A percentile compares a stretch with the other conserved stretches of the same genome.
These are phyloP conservation scores for Trichoderma hamatum DNA, from an alignment of 2,329 filamentous ascomycete genomes.

Conservation along the genomic window DNA sequence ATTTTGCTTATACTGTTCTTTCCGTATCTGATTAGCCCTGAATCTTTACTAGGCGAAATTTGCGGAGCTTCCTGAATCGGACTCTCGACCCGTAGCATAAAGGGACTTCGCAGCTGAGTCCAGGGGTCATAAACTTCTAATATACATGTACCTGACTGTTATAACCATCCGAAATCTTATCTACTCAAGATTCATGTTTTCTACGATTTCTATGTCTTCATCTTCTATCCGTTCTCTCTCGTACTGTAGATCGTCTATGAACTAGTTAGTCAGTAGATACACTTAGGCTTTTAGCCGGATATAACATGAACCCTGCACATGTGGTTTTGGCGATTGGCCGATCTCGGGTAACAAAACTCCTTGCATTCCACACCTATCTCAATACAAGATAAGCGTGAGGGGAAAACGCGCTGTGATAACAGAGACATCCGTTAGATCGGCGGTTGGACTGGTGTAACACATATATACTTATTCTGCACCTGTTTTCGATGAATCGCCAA, in stretches of 20 bases:
- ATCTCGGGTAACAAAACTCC: constrained; percentile 12
- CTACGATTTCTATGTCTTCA: not conserved
- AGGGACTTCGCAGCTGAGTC: not conserved
- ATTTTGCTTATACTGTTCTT: not conserved
- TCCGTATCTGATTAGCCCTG: not conserved
- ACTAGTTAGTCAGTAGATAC: not conserved
- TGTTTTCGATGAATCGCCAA: constrained; percentile 2
- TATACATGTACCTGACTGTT: not conserved
- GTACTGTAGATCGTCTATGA: not conserved
- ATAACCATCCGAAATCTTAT: not conserved
- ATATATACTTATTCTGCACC: not conserved
- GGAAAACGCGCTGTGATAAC: constrained; percentile 10
- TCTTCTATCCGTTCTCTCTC: not conserved
- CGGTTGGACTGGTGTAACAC: not conserved
- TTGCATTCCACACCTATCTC: constrained; percentile 6
- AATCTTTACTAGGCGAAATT: not conserved
- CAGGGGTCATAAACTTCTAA: not conserved
- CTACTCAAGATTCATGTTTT: not conserved
- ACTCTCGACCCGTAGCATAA: not conserved
- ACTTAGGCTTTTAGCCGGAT: constrained; percentile 13
- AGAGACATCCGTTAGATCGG: not conserved
- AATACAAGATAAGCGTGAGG: constrained; percentile 24
- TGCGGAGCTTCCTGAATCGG: not conserved
- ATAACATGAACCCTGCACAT: too few relatives aligned
- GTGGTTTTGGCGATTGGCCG: constrained; percentile 11